phyloP scores from a whole-genome alignment of 2,329 filamentous ascomycete genomes.

The Dothistroma pini region DNA sequence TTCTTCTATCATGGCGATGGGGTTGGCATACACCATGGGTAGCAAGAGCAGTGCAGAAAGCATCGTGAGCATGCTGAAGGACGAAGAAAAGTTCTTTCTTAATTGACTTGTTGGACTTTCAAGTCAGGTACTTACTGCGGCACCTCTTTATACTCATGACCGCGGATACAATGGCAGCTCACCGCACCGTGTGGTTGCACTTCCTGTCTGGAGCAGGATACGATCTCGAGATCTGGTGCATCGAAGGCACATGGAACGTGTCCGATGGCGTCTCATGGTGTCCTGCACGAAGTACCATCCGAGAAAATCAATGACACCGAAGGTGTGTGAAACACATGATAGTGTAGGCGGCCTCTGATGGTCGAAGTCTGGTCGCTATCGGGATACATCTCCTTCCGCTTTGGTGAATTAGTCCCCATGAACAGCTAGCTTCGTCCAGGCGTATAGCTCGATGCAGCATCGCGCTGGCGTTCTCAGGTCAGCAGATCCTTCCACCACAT shows the following conservation, averaged over 20 bases:
- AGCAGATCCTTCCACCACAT: not conserved
- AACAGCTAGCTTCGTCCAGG: not conserved
- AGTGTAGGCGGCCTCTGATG: not conserved
- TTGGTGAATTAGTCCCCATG: not conserved
- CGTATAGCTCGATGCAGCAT: not conserved
- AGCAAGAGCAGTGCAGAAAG: slow-evolving; percentile 2
- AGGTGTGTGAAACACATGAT: not conserved
- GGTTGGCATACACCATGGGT: slow-evolving; percentile 4
- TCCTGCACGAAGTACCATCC: not conserved
- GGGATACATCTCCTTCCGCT: not conserved
- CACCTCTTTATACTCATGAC: not conserved
- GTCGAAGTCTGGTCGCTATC: not conserved
- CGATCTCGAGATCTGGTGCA: not conserved
- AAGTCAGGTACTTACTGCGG: not conserved
- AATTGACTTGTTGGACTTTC: not conserved
- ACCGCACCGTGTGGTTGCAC: not conserved
- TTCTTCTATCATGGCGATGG: slow-evolving; percentile 5
- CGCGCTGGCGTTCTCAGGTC: not conserved
- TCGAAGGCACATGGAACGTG: not conserved
- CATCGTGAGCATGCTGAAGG: not conserved
- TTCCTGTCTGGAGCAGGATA: not conserved
- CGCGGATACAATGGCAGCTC: not conserved
- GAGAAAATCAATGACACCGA: not conserved
- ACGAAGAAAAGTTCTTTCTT: not conserved
- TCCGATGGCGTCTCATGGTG: not conserved